Conservation (phyloP, 2,329 filamentous ascomycete species). For the Pleochaeta shiraiana region DNA sequence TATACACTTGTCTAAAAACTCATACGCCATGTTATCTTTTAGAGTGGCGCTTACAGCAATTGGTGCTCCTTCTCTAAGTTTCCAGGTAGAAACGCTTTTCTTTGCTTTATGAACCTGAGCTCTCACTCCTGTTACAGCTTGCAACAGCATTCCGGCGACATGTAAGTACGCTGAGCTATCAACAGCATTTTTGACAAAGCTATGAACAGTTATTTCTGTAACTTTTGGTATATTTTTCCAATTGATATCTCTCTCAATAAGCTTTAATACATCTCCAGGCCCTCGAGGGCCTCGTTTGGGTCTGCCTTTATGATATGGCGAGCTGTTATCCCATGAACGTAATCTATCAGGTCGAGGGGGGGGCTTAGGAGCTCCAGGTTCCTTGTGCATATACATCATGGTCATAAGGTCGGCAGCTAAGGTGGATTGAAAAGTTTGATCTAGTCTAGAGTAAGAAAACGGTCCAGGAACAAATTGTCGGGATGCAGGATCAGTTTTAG, state of each 20-base stretch:
- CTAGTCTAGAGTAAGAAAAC: conserved; percentile 67
- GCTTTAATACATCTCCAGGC: conserved; percentile 38
- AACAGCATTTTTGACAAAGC: conserved; percentile 43
- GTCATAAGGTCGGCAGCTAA: conserved; percentile 75
- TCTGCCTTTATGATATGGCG: conserved; percentile 86
- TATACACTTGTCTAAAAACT: conserved; percentile 78
- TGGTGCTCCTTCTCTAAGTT: conserved; percentile 45
- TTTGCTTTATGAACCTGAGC: conserved; percentile 48
- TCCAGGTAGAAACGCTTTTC: conserved; percentile 53
- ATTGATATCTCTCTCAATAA: conserved; percentile 50
- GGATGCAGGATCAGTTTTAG: conserved; percentile 65
- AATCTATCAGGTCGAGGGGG: conserved; percentile 40
- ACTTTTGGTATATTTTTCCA: conserved; percentile 77
- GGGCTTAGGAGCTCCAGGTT: conserved; percentile 45
- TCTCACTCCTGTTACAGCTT: conserved; percentile 64
- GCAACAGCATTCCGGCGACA: conserved; percentile 62
- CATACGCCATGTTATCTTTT: conserved; percentile 58
- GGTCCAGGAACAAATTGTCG: conserved; percentile 78
- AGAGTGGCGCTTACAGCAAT: conserved; percentile 60
- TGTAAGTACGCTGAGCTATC: conserved; percentile 56
- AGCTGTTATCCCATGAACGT: conserved; percentile 70
- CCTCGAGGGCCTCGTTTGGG: conserved; percentile 70
- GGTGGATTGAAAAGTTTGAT: conserved; percentile 77
- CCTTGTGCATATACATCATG: conserved; percentile 67
- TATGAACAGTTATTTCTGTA: conserved; percentile 59